phyloP scores from a whole-genome alignment of 306 rosid species.

The Dryas drummondii region DNA sequence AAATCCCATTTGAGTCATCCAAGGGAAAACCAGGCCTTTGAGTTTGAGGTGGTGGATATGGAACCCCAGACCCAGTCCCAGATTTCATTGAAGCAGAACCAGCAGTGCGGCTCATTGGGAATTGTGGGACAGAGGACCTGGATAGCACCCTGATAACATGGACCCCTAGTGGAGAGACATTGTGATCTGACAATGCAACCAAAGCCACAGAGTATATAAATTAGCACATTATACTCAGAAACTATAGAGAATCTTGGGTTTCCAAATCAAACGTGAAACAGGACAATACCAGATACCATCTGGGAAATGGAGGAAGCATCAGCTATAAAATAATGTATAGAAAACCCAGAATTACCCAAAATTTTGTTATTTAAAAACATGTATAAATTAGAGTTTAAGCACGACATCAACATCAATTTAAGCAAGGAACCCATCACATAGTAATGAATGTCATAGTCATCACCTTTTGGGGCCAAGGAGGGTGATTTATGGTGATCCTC shows the following conservation, averaged over 20 bases:
- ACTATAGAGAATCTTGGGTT: no score
- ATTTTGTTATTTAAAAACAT: no score
- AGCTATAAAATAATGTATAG: not conserved
- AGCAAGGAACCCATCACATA: no score
- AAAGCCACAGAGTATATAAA: not conserved
- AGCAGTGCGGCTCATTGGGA: slow-evolving; percentile 7
- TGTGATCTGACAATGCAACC: slow-evolving; percentile 20
- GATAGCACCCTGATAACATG: slow-evolving; percentile 31
- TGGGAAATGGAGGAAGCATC: no score
- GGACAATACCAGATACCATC: no score
- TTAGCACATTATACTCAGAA: not conserved
- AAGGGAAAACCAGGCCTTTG: slow-evolving; percentile 17
- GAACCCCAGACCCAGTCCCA: slow-evolving; percentile 15
- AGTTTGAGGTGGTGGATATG: slow-evolving; percentile 21
- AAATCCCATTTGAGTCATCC: slow-evolving; percentile 26
- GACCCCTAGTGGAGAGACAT: slow-evolving; percentile 19
- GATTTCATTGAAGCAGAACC: slow-evolving; percentile 21
- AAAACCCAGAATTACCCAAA: no score
- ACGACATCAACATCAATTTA: no score
- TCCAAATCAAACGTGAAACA: not conserved
- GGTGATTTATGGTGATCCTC: slow-evolving; percentile 15
- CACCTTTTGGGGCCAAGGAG: slow-evolving; percentile 32
- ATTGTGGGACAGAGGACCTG: slow-evolving; percentile 26
- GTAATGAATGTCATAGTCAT: not conserved
- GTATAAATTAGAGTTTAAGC: no score